Evolutionary conservation across 2,329 filamentous ascomycete genomes (phyloP), one percentile per base, ranked within the genome.

Genomic region (Shiraia sp.): DNA sequence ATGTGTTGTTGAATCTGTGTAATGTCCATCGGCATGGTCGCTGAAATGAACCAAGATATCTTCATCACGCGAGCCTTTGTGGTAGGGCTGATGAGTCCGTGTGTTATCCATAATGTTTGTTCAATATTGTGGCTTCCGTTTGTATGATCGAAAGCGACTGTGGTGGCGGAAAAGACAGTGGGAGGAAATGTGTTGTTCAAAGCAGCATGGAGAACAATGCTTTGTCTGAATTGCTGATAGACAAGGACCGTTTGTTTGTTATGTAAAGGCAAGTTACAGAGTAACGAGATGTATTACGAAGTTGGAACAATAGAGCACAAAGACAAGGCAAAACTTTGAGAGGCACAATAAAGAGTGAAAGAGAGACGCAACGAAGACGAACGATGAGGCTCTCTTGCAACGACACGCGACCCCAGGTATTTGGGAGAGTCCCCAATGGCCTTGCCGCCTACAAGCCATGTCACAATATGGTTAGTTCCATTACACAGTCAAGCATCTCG

Each of bases 181-280:
- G 27, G 25, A 22, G 29, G 29, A 15, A 10, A 22, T 22, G 12
- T 31, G 15, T 30, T 7, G 17, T 10, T 47, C 30, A 49, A 40
- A 29, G 44, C 19, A 44, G 42, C 31, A 43, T 32, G 12, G 47
- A 26, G 43, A 43, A 61, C 50, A 60, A 58, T 52, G 55, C 49
- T 51, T 60, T 63, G 55, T 63, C 40, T 35, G 55, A 32, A 38
- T 26, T 35, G 19, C 23, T 38, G 38, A 47, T 50, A 45, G 15
- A 58, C 57, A 63, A 64, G 63, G 54, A 50, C 56, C 51, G 47
- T 46, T 30, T 26, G 61, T 61, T 55, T 57, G 59, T 52, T 54
- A 48, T 51, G 38, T 35, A 55, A 48, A 42, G 45, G 47, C 51
- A 47, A 55, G 55, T 57, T 54, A 46, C 58, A 40, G 42, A 49